Evolutionary conservation across 352 stramenopile species (phyloP).

Genomic region (Detonula confervacea): DNA sequence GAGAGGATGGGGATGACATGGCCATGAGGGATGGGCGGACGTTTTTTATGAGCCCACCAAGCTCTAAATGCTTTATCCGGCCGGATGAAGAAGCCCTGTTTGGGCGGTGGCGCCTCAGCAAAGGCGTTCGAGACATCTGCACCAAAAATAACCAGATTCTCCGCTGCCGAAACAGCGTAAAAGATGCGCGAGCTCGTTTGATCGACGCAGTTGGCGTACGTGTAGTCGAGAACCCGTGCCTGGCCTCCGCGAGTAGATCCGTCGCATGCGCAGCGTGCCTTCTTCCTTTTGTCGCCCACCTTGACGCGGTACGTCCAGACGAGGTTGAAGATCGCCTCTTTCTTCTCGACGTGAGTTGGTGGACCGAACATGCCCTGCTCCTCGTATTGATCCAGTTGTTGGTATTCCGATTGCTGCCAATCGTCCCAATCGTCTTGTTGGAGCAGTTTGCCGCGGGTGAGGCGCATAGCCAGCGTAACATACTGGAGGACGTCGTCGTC

Average conservation of each 20-base stretch:
- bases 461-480: not conserved
- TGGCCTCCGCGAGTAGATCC: slow-evolving; percentile 18
- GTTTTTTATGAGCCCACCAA: slow-evolving; percentile 23
- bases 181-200: slow-evolving; percentile 38
- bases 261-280: slow-evolving; percentile 16
- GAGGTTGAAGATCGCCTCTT: slow-evolving; percentile 15
- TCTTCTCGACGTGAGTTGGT: not conserved
- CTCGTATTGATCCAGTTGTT: slow-evolving; percentile 20
- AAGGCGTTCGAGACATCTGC: slow-evolving; percentile 59
- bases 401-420: slow-evolving; percentile 1
- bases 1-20: slow-evolving; percentile 9
- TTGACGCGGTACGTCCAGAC: slow-evolving; percentile 25
- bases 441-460: slow-evolving; percentile 8
- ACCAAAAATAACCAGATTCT: slow-evolving; percentile 33
- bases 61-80: slow-evolving; percentile 22
- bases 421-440: slow-evolving; percentile 1
- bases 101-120: slow-evolving; percentile 38
- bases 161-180: slow-evolving; percentile 21
- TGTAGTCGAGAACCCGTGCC: slow-evolving; percentile 31
- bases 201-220: slow-evolving; percentile 53
- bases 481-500: slow-evolving; percentile 11
- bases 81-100: slow-evolving; percentile 35
- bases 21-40: slow-evolving; percentile 10
- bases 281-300: slow-evolving; percentile 11
- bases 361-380: slow-evolving; percentile 13